Conservation (phyloP, 305 asterid genomes). For the Andrographis paniculata region DNA sequence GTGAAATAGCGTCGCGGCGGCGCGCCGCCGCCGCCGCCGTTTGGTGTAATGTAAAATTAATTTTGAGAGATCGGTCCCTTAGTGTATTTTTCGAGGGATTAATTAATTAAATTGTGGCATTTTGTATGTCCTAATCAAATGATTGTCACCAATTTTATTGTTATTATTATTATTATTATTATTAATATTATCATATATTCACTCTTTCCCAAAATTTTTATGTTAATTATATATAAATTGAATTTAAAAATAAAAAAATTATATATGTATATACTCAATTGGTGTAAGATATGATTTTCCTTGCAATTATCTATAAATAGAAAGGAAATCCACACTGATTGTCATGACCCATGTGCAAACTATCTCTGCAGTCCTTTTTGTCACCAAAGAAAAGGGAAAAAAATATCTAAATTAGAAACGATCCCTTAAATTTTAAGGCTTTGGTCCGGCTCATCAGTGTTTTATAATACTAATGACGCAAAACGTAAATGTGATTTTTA, state of each 20-base stretch:
- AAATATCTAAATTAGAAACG: no score
- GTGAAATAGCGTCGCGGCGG: no score
- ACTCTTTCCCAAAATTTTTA: no score
- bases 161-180: no score
- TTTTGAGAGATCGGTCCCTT: slow-evolving; percentile 1
- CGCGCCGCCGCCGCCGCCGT: slow-evolving; percentile 9
- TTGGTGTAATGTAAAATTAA: background rate
- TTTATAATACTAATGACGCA: no score
- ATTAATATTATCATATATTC: no score
- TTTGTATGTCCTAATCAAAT: slow-evolving; percentile 16
- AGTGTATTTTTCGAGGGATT: background rate
- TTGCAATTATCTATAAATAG: slow-evolving; percentile 23
- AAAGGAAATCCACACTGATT: slow-evolving; percentile 16
- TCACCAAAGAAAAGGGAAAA: background rate
- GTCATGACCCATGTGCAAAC: background rate
- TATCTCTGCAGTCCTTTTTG: background rate
- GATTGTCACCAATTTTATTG: background rate
- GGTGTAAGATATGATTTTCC: slow-evolving; percentile 14
- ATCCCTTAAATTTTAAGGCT: no score
- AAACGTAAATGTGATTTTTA: no score
- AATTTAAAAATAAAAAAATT: background rate
- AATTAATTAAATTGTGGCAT: slow-evolving; percentile 19
- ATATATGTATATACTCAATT: background rate
- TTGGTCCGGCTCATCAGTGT: no score
- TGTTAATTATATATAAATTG: background rate